These are phyloP conservation scores for Larix kaempferi DNA, from an alignment of 75 land plant genomes.

Conservation along the genomic window DNA sequence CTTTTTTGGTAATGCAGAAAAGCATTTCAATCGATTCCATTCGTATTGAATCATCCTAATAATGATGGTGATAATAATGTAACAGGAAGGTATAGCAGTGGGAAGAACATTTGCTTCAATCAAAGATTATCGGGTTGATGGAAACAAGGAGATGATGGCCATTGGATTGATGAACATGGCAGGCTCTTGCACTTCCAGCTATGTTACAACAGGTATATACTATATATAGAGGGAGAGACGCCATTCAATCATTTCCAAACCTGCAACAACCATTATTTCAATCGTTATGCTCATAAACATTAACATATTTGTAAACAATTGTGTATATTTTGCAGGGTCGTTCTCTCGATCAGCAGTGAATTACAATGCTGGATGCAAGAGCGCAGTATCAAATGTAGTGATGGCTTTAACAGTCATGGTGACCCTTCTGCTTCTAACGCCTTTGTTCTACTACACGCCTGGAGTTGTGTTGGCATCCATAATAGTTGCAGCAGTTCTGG, in stretches of 20 bases:
- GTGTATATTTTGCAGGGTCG: constrained; percentile 45
- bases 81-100: constrained; percentile 42
- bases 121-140: constrained; percentile 52
- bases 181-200: constrained; percentile 55
- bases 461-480: constrained; percentile 75
- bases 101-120: constrained; percentile 56
- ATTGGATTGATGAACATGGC: constrained; percentile 49
- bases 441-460: constrained; percentile 89
- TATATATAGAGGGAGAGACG: neutral
- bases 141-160: constrained; percentile 64
- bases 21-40: neutral
- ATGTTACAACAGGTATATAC: constrained; percentile 45
- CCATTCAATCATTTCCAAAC: neutral
- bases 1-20: neutral
- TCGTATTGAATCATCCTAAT: neutral
- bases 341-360: constrained; percentile 97
- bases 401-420: constrained; percentile 83
- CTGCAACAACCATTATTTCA: neutral
- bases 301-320: neutral
- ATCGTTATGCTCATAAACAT: too few species aligned
- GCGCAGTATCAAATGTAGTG: constrained; percentile 79
- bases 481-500: constrained; percentile 80
- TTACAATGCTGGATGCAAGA: constrained; percentile 80
- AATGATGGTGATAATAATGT: neutral
- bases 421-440: constrained; percentile 74